A percentile compares a stretch with the other conserved stretches of the same genome.
Conservation (phyloP, 2,329 filamentous ascomycete species). For the Pseudocercospora fuligena region DNA sequence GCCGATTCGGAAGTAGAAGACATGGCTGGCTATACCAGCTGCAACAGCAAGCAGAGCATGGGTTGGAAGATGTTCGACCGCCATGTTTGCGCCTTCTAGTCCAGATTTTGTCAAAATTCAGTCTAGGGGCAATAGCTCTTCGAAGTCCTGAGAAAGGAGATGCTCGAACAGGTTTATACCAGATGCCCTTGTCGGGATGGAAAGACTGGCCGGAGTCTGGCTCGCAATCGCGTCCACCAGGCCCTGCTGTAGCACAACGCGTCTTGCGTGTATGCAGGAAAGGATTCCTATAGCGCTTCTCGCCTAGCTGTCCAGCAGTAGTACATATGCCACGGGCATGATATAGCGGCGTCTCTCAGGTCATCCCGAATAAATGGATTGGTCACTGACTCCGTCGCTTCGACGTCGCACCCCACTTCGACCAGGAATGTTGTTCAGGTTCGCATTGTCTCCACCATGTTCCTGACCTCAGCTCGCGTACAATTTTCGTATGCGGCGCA, state of each 20-base stretch:
- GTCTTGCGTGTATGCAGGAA: neutral
- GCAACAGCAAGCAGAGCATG: slow-evolving; percentile 13
- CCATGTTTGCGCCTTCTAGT: neutral
- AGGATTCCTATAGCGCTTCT: neutral
- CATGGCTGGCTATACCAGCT: slow-evolving; percentile 31
- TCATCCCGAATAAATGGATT: neutral
- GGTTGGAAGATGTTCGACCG: neutral
- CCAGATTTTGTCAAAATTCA: neutral
- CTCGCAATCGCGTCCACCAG: neutral
- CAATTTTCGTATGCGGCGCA: neutral
- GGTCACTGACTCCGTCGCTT: neutral
- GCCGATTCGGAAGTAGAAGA: slow-evolving; percentile 33
- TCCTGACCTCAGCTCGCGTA: neutral
- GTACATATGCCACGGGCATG: neutral
- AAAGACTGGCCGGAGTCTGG: too few relatives aligned
- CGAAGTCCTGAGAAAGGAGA: neutral
- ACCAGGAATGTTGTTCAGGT: too few relatives aligned
- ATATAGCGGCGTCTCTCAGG: neutral
- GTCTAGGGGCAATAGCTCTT: neutral
- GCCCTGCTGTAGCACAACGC: neutral
- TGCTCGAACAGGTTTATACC: neutral
- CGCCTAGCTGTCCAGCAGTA: neutral
- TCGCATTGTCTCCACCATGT: too few relatives aligned
- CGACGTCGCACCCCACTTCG: neutral
- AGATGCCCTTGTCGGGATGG: too few relatives aligned